A percentile compares a stretch with the other conserved stretches of the same genome.
Evolutionary conservation across 2,329 filamentous ascomycete genomes (phyloP).

Genomic region (Talaromyces marneffei): DNA sequence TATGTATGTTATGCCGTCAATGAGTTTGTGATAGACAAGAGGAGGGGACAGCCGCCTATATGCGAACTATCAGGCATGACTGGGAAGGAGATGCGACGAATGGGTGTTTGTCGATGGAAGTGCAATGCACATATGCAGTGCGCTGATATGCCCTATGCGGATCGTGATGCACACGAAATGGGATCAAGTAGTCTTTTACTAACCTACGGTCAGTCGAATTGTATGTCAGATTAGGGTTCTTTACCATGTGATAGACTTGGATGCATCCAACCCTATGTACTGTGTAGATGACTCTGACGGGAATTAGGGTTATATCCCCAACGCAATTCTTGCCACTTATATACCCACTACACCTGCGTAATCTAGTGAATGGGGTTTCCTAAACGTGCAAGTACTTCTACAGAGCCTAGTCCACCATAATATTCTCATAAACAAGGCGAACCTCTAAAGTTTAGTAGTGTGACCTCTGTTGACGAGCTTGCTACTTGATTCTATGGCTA

Average conservation of each 20-base stretch:
- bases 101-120: neutral
- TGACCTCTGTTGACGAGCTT: neutral
- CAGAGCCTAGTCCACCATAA: neutral
- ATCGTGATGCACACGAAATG: too few species aligned
- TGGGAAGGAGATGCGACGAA: neutral
- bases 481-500: neutral
- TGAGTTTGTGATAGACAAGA: neutral
- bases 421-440: neutral
- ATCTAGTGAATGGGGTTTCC: neutral
- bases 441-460: neutral
- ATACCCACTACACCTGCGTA: neutral
- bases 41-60: neutral
- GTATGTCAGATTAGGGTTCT: neutral
- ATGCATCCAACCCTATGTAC: neutral
- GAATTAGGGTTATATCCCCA: neutral
- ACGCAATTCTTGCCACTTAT: neutral
- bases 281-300: too few species aligned
- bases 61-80: neutral
- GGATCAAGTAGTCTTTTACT: too few species aligned
- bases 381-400: neutral
- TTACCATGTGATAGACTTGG: neutral
- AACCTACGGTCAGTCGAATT: too few species aligned
- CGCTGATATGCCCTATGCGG: neutral
- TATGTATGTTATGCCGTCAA: neutral
- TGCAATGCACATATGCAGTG: neutral